These are phyloP conservation scores for Noccaea caerulescens DNA, from an alignment of 345 rosid genomes.

Conservation along the genomic window DNA sequence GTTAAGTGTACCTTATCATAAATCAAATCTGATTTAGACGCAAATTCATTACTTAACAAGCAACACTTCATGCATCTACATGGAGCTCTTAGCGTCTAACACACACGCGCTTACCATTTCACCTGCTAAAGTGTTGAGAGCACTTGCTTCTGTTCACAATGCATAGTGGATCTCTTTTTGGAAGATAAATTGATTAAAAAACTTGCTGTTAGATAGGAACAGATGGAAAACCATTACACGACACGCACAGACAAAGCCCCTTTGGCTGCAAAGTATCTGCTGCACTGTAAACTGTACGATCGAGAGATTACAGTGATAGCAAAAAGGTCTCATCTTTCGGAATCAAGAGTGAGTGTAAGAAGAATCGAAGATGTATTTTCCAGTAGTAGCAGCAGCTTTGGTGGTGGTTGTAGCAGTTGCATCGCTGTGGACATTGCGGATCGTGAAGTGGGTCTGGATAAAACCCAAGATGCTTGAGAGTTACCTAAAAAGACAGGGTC, in stretches of 20 bases:
- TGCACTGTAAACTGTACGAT: constrained; percentile 19
- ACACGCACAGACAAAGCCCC: constrained; percentile 17
- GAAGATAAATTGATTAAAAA: constrained; percentile 22
- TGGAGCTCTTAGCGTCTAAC: background rate
- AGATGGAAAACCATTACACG: constrained; percentile 16
- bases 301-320: constrained; percentile 13
- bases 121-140: background rate
- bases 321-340: constrained; percentile 2
- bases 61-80: background rate
- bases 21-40: background rate
- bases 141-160: background rate
- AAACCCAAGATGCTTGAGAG: constrained; percentile 55
- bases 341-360: constrained; percentile 11
- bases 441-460: constrained; percentile 53
- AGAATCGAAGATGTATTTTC: constrained; percentile 27
- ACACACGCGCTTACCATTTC: constrained; percentile 8
- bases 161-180: constrained; percentile 25
- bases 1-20: background rate
- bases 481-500: constrained; percentile 51
- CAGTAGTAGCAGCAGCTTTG: constrained; percentile 32
- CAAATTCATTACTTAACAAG: background rate
- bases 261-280: constrained; percentile 19
- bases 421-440: constrained; percentile 45
- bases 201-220: background rate
- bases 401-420: background rate